Conservation (phyloP, 148 eudicot genomes). For the Bassia scoparia region DNA sequence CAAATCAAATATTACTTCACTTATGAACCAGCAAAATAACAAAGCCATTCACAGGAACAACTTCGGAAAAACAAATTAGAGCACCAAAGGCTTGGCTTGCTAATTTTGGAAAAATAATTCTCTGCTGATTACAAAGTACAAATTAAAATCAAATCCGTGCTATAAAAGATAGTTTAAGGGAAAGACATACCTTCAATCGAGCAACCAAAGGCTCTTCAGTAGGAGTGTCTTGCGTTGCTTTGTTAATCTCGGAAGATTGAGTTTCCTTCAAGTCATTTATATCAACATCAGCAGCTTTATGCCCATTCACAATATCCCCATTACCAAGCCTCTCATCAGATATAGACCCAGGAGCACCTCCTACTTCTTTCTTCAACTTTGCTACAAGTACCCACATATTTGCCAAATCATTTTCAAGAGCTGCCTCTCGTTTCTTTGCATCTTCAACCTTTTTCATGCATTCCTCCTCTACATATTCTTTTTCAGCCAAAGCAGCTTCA, state of each 20-base stretch:
- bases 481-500: constrained; percentile 93
- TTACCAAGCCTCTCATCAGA: constrained; percentile 31
- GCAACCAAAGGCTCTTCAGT: constrained; percentile 83
- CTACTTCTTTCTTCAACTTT: constrained; percentile 78
- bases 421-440: constrained; percentile 70
- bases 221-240: constrained; percentile 38
- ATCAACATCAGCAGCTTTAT: constrained; percentile 32
- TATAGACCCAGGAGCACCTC: constrained; percentile 35
- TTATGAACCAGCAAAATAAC: too few species aligned
- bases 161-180: too few species aligned
- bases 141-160: too few species aligned
- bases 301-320: constrained; percentile 34
- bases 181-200: constrained; percentile 62
- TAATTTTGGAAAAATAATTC: too few species aligned
- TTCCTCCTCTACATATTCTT: constrained; percentile 65
- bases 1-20: background rate
- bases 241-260: constrained; percentile 38
- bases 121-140: too few species aligned
- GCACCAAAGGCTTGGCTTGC: background rate
- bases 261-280: constrained; percentile 46
- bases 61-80: too few species aligned
- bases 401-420: constrained; percentile 90
- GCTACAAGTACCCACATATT: constrained; percentile 99
- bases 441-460: constrained; percentile 73
- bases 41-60: too few species aligned